Evolutionary conservation across 2,329 filamentous ascomycete genomes (phyloP), one percentile per base, ranked within the genome.

Genomic region (Trichoderma atroviride): DNA sequence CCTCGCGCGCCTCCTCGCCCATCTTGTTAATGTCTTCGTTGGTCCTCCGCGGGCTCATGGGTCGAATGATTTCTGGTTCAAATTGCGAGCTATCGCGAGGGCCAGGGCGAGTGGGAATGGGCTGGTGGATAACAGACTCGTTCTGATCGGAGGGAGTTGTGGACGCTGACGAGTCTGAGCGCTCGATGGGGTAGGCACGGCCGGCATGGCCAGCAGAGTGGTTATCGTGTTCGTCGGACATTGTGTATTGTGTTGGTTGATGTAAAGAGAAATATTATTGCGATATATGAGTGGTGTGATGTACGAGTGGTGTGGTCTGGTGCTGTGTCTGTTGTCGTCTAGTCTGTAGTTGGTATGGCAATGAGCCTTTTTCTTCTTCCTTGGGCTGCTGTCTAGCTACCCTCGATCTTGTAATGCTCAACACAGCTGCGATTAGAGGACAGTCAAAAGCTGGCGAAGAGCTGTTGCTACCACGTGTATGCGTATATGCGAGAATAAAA

Each of bases 21-120:
- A 98, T 87, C 77, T 90, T 91, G 80, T 97, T 92, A 66, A 97
- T 88, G 78, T 98, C 95, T 76, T 96, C 93, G 75, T 91, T 96
- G 73, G 93, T 97, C 75, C 95, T 85, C 74, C 95, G 86, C 2
- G 95, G 95, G 78, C 94, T 97, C 95, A 99, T 98, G 71, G 93
- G 92, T 76, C 95, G 86, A 71, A 96, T 94, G 79, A 97, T 94
- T 78, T 93, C 92, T 29, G 94, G 91, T 31, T 94, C 93, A 74
- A 94, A 92, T 72, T 92, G 87, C 71, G 91, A 88, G 75, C 87
- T 91, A 76, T 95, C 92, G 74, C 92, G 88, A 43, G 91, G 91
- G 68, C 87, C 86, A 33, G 92, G 92, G 43, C 92, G 88, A 19
- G 80, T 80, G 1, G 86, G 85, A 10, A 85, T 78, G 35, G 86